phyloP scores from a whole-genome alignment of 1,284 basidiomycete species.

The Ustilago loliicola region DNA sequence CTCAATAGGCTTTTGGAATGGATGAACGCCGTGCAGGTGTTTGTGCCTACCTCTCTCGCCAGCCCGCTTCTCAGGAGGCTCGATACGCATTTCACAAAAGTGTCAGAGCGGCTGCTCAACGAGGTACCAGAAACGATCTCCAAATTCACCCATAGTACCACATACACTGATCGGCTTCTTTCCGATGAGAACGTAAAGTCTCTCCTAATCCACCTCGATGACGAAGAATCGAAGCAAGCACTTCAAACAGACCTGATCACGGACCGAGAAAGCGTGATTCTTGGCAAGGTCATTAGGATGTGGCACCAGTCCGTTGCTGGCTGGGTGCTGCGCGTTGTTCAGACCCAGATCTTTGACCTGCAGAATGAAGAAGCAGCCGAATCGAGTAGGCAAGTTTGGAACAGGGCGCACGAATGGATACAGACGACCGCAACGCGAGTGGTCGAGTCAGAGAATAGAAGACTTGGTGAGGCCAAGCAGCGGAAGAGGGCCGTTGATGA shows the following conservation, averaged over 20 bases:
- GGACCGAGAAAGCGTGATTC: constrained; percentile 18
- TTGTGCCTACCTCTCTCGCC: constrained; percentile 22
- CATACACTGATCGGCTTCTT: background rate
- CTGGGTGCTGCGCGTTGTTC: constrained; percentile 29
- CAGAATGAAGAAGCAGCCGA: background rate
- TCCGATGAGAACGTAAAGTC: constrained; percentile 14
- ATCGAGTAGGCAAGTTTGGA: background rate
- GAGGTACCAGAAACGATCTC: constrained; percentile 13
- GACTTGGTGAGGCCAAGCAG: constrained; percentile 9
- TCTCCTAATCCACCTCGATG: constrained; percentile 11
- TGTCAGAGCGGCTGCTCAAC: constrained; percentile 15
- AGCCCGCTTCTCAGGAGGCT: background rate
- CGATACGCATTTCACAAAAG: constrained; percentile 3
- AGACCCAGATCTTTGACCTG: constrained; percentile 18
- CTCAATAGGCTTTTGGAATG: constrained; percentile 34
- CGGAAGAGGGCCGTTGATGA: constrained; percentile 15
- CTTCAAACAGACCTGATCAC: constrained; percentile 18
- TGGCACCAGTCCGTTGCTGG: constrained; percentile 30
- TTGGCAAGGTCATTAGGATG: constrained; percentile 19
- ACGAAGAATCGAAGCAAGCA: background rate
- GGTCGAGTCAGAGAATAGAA: constrained; percentile 2
- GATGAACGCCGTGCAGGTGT: constrained; percentile 35
- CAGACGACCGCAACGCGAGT: background rate
- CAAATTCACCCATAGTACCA: background rate
- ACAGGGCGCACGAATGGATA: constrained; percentile 18